Base-by-base conservation (phyloP, 345 rosid species). In the Rhodamnia rubescens region DNA sequence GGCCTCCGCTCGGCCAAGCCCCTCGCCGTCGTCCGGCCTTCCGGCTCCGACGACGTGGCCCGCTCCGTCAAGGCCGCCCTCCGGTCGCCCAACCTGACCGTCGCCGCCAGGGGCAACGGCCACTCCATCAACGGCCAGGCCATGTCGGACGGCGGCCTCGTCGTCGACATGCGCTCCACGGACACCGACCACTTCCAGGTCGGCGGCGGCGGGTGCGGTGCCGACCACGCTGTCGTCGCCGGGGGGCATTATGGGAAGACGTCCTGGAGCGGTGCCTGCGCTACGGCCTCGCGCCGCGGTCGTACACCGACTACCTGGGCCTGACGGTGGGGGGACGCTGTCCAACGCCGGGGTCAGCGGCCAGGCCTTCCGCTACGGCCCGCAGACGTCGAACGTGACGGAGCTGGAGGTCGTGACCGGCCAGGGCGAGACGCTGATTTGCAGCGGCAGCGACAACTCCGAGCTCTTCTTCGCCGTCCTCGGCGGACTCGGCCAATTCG, bases 241-340 rank as follows among this genome's bases (percentile, higher is more conserved):
- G 98, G 98, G 99, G 99, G 91, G 95, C 95, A 90, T 91, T 97
- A 92, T 97, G 99, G 99, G 98, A 95, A 90, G 90, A 94, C 59
- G 93, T 94, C 47, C 88, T 97, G n/a, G 85, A 61, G 87, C 91
- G 91, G 69, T 96, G 98, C 92, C 92, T 95, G 32, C 78, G 74
- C 64, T 89, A 80, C 84, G 90, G 95, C 18, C 82, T 95, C 82
- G 93, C 99, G 54, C 99, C 98, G 1, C 85, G 98, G 91, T 95
- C 99, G 55, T 97, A 98, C 97, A 97, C 98, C 7, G 99, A 97
- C 88, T 97, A 94, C 69, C 89, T 95, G 11, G 89, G 98, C 80
- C 86, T 97, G 84, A 95, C 99, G 74, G 99, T 97, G 0, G 99
- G 99, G 99, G 99, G 83, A 97, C 99, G 83, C 81, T 97, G 80